Evolutionary conservation across 768 basidiomycete genomes (phyloP).

Genomic region (Podaxis mareebaensis): DNA sequence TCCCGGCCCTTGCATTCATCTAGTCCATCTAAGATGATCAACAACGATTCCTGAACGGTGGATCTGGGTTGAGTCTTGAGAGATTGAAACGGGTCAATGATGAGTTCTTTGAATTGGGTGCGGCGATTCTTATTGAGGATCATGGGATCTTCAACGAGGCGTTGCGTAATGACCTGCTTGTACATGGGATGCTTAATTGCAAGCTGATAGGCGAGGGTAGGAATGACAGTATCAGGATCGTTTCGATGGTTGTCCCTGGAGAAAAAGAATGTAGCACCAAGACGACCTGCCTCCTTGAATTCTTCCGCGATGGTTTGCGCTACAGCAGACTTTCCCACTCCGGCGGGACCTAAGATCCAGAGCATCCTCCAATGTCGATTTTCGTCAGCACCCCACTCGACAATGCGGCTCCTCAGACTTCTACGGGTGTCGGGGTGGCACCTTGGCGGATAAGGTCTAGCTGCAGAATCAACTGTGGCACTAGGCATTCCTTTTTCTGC

Average conservation of each 20-base stretch:
- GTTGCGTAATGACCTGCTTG: neutral
- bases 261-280: constrained; percentile 21
- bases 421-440: constrained; percentile 21
- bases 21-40: constrained; percentile 22
- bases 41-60: neutral
- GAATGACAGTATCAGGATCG: constrained; percentile 3
- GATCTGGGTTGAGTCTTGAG: neutral
- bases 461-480: constrained; percentile 16
- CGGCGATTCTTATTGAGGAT: neutral
- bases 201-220: constrained; percentile 21
- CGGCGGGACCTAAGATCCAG: constrained; percentile 22
- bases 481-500: neutral
- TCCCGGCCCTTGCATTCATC: constrained; percentile 21
- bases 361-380: constrained; percentile 8
- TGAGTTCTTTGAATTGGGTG: constrained; percentile 15
- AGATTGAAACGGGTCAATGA: constrained; percentile 12
- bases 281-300: neutral
- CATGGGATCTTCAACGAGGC: constrained; percentile 14
- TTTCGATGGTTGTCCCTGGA: constrained; percentile 9
- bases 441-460: constrained; percentile 17
- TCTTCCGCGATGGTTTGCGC: constrained; percentile 18
- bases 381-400: constrained; percentile 13
- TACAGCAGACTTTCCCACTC: constrained; percentile 24
- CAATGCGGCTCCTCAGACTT: constrained; percentile 11
- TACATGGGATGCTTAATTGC: constrained; percentile 8